Percentiles rank a stretch among this genome's conserved stretches.
Evolutionary conservation across 2,329 filamentous ascomycete genomes (phyloP).

Genomic region (Pseudocercospora eumusae): DNA sequence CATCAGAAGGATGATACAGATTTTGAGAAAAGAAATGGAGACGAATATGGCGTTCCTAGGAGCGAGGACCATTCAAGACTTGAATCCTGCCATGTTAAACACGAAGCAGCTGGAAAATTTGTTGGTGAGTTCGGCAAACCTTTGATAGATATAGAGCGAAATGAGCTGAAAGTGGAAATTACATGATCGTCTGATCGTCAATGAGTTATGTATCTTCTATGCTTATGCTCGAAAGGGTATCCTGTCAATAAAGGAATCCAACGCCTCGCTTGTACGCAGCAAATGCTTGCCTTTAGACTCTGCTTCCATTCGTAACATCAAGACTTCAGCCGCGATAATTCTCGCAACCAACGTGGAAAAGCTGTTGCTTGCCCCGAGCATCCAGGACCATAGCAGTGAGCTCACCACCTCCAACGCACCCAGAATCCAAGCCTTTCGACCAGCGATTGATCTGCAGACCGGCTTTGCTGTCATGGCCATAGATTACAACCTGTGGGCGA

Average conservation of each 20-base stretch:
- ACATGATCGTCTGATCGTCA: too few species aligned
- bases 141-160: constrained; percentile 1
- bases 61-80: constrained; percentile 58
- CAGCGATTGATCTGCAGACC: constrained; percentile 69
- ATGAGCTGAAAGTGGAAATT: too few species aligned
- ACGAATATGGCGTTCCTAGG: constrained; percentile 67
- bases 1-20: constrained; percentile 48
- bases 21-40: constrained; percentile 59
- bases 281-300: not conserved
- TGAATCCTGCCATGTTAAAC: constrained; percentile 61
- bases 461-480: constrained; percentile 78
- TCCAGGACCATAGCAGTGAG: constrained; percentile 78
- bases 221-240: constrained; percentile 15
- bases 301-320: not conserved
- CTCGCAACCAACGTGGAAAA: constrained; percentile 47
- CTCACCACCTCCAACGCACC: constrained; percentile 73
- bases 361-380: constrained; percentile 44
- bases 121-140: constrained; percentile 48
- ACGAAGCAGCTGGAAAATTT: constrained; percentile 33
- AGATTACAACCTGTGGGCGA: constrained; percentile 67
- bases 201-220: not conserved
- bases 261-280: constrained; percentile 25
- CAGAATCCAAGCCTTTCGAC: constrained; percentile 82
- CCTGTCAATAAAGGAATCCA: constrained; percentile 7
- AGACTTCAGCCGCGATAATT: constrained; percentile 32